phyloP scores from a whole-genome alignment of 2,329 filamentous ascomycete species.

The Claviceps quebecensis region DNA sequence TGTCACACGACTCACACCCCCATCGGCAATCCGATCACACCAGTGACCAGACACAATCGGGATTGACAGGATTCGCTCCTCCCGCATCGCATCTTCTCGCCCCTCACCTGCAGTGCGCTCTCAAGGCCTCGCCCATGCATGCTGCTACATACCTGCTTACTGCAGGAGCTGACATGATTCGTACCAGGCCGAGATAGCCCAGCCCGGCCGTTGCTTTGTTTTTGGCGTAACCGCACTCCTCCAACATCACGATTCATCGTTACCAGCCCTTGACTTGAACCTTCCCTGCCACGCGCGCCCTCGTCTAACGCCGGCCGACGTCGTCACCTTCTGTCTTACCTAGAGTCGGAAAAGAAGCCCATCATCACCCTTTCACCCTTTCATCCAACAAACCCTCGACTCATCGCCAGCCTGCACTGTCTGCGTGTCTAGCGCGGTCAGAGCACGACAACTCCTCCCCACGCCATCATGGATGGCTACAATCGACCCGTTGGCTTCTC shows the following conservation, averaged over 20 bases:
- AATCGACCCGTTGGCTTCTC: constrained; percentile 44
- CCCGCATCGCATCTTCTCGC: not conserved
- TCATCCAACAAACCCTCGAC: not conserved
- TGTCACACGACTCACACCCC: no score
- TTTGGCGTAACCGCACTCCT: not conserved
- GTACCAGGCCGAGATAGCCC: constrained; percentile 4
- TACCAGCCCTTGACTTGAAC: not conserved
- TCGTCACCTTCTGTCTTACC: not conserved
- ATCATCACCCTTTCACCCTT: not conserved
- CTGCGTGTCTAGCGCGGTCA: not conserved
- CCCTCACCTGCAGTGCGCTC: not conserved
- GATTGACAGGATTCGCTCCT: not conserved
- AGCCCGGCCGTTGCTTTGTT: not conserved
- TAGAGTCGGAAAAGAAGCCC: not conserved
- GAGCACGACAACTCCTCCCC: not conserved
- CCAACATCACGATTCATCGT: not conserved
- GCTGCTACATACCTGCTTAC: not conserved
- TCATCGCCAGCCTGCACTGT: not conserved
- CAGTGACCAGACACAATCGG: not conserved
- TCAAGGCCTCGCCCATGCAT: not conserved
- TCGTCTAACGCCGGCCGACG: not conserved
- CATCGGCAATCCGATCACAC: not conserved
- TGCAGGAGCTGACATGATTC: constrained; percentile 9
- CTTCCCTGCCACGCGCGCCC: not conserved
- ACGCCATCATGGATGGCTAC: constrained; percentile 20